Evolutionary conservation across 1,284 basidiomycete species (phyloP), one percentile per base, ranked within the genome.

Genomic region (Rhodotorula sp.): DNA sequence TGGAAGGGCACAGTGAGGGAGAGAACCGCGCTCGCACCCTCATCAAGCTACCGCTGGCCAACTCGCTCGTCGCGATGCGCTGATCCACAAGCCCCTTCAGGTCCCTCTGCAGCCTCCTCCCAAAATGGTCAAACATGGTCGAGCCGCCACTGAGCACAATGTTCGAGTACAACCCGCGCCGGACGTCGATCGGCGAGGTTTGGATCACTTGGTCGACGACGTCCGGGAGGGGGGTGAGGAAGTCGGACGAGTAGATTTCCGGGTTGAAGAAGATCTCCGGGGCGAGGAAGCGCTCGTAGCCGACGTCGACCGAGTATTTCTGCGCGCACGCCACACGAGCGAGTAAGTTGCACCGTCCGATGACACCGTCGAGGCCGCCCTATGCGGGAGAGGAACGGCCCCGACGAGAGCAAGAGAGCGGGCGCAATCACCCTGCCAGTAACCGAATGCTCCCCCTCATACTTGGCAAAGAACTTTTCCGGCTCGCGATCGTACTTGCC

Each of bases 191-290:
- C 20, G 96, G 96, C 15, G 91, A 94, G 68, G 91, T 87, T 80
- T 96, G 93, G 75, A 99, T 98, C 69, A 97, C 95, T 66, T 87
- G 87, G 78, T 99, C 96, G 66, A 99, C 96, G 53, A 99, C 92
- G 74, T 97, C 89, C 1, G 96, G 94, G 5, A 99, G 85, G 7
- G 96, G 96, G 2, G 95, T 98, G 70, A 99, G 82, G 85, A 98
- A 99, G 81, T 99, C 96, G 57, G 93, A 96, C 0, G 92, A 95
- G 80, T 91, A 92, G 77, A 99, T 97, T 80, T 99, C 96, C 18
- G 96, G 96, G 82, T 99, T 99, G 86, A 99, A 99, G 84, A 99
- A 98, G 80, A 99, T 96, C 80, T 99, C 96, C 8, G 96, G 94
- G 0, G 95, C 95, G 51, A 99, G 87, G 87, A 99, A 99, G 48